phyloP scores from a whole-genome alignment of 176 grass and related monocot genomes.

The Aegilops sharonensis region DNA sequence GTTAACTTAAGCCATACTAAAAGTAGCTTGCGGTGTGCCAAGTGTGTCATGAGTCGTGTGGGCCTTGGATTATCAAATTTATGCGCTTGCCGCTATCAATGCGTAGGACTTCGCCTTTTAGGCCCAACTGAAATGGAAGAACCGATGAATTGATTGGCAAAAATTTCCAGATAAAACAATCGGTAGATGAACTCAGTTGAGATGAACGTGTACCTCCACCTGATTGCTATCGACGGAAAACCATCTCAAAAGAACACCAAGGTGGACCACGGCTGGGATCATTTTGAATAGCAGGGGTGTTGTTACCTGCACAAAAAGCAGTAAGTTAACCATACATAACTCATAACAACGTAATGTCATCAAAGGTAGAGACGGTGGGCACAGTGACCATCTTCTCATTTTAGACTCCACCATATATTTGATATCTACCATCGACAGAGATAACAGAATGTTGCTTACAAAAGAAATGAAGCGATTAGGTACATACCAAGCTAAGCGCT shows the following conservation, averaged over 20 bases:
- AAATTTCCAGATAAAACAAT: constrained; percentile 40
- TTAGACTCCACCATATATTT: neutral
- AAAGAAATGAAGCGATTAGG: neutral
- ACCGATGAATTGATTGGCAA: constrained; percentile 47
- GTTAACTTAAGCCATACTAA: constrained; percentile 43
- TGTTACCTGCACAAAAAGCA: constrained; percentile 68
- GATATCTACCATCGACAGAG: neutral
- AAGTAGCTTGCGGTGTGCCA: constrained; percentile 43
- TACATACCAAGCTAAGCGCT: constrained; percentile 93
- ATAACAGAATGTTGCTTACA: constrained; percentile 3
- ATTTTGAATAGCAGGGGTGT: constrained; percentile 98
- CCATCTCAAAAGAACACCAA: constrained; percentile 94
- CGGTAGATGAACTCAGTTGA: constrained; percentile 39
- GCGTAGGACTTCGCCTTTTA: constrained; percentile 70
- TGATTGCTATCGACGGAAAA: constrained; percentile 89
- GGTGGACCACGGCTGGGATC: constrained; percentile 92
- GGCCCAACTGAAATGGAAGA: constrained; percentile 74
- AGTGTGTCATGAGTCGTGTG: constrained; percentile 83
- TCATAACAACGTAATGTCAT: neutral
- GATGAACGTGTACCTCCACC: constrained; percentile 76
- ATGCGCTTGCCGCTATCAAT: constrained; percentile 85
- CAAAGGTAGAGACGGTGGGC: neutral
- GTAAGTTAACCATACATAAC: neutral
- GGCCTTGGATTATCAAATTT: constrained; percentile 76
- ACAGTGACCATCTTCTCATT: neutral